Evolutionary conservation across 805 yeast genomes (phyloP).

Genomic region (Lipomyces yamanashiensis): DNA sequence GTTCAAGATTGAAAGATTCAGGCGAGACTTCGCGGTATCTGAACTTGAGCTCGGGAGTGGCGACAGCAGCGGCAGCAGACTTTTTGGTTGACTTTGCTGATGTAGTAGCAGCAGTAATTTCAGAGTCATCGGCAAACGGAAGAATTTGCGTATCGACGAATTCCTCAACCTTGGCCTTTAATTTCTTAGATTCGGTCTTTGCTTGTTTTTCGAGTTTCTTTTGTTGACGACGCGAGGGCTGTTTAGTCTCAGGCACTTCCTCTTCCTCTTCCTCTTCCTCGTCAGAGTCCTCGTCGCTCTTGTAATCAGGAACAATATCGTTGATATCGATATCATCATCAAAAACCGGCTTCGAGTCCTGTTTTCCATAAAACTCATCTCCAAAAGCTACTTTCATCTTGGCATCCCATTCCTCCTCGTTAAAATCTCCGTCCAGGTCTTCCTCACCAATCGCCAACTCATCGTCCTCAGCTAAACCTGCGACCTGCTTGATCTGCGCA

Average conservation of each 20-base stretch:
- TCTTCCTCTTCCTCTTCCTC: constrained; percentile 35
- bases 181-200: constrained; percentile 56
- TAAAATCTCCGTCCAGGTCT: constrained; percentile 84
- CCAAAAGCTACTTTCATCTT: constrained; percentile 84
- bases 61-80: background rate
- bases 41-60: constrained; percentile 50
- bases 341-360: constrained; percentile 65
- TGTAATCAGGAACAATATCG: constrained; percentile 47
- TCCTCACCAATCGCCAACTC: constrained; percentile 61
- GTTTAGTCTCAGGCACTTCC: constrained; percentile 32
- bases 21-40: constrained; percentile 95
- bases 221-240: constrained; percentile 39
- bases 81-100: background rate
- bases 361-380: constrained; percentile 74
- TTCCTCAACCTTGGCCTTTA: constrained; percentile 66
- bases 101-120: constrained; percentile 31
- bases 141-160: constrained; percentile 76
- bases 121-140: constrained; percentile 54
- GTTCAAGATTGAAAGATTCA: constrained; percentile 82
- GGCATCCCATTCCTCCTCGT: constrained; percentile 84
- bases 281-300: constrained; percentile 43
- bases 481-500: constrained; percentile 64
- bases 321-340: constrained; percentile 60
- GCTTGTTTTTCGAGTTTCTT: constrained; percentile 43
- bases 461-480: constrained; percentile 61